Evolutionary conservation across 441 rosid species (phyloP).

Genomic region (Isatis lusitanica): DNA sequence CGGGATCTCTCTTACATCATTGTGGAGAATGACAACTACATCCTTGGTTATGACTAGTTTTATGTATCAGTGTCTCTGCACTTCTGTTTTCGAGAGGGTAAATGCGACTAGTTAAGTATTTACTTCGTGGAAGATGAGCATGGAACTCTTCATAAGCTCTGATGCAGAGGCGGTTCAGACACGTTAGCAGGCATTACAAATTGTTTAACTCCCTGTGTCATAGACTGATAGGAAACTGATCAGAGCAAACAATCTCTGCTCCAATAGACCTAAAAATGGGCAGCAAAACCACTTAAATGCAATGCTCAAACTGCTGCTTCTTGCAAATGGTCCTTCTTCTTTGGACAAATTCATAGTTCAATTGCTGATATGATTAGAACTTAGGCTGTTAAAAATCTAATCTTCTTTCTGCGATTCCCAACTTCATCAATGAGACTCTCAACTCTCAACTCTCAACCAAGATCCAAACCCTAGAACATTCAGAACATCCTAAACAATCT

Average conservation of each 20-base stretch:
- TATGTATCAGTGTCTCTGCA: no score
- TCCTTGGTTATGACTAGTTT: neutral
- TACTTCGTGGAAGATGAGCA: neutral
- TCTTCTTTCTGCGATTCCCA: neutral
- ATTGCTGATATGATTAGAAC: neutral
- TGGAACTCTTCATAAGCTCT: neutral
- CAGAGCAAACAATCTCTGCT: neutral
- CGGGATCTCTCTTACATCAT: neutral
- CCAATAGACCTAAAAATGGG: neutral
- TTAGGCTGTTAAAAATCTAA: neutral
- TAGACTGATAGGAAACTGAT: neutral
- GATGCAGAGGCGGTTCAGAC: neutral
- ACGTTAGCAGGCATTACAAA: neutral
- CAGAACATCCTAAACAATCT: neutral
- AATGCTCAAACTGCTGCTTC: neutral
- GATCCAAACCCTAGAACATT: neutral
- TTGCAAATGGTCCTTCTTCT: neutral
- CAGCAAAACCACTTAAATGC: neutral
- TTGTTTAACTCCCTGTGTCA: neutral
- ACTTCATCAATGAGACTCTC: neutral
- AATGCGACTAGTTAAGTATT: neutral
- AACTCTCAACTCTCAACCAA: neutral
- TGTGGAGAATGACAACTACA: conserved; percentile 2
- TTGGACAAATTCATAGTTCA: conserved; percentile 1
- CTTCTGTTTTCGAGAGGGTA: neutral